Base-by-base conservation (phyloP, 2,329 filamentous ascomycete species). In the Aspergillus sergii region DNA sequence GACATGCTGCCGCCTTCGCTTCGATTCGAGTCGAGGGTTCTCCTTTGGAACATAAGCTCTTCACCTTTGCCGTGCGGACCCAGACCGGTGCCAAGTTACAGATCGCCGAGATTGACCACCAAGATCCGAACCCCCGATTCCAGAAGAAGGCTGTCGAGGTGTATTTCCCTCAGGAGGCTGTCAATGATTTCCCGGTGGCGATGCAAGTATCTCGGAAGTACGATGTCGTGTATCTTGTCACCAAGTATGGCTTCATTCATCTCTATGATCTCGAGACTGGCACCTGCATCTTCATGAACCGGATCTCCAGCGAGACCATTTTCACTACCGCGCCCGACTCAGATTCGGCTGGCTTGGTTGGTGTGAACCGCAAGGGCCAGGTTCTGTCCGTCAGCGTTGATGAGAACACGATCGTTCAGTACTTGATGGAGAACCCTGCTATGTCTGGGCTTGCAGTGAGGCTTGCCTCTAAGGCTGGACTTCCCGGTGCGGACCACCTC, bases 171-270 rank as follows among this genome's bases (percentile, higher is more conserved):
- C 88, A 92, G 54, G 95, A 99, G 81, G 95, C 95, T 12, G 91
- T 90, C 67, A 97, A 95, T 78, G 95, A 99, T 78, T 99, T 99
- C 84, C 95, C 96, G 2, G 95, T 99, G 61, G 94, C 94, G 21
- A 95, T 99, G 82, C 96, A 99, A 81, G 90, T 99, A 54, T 98
- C 95, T 4, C 89, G 93, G 74, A 96, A 95, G 81, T 99, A 99
- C 80, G 94, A 94, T 74, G 89, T 99, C 76, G 90, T 99, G 74
- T 97, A 97, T 81, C 88, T 99, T 73, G 93, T 99, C 66, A 99
- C 95, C 62, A 99, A 99, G 80, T 99, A 97, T 75, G 95, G 95
- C 59, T 99, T 98, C 82, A 98, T 99, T 73, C 95, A 99, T 81
- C 87, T 99, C 28, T 98, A 99, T 81, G 96, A 99, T 75, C 88